These are phyloP conservation scores for Tetrastigma voinierianum DNA, from an alignment of 164 flowering plant species.

Conservation along the genomic window DNA sequence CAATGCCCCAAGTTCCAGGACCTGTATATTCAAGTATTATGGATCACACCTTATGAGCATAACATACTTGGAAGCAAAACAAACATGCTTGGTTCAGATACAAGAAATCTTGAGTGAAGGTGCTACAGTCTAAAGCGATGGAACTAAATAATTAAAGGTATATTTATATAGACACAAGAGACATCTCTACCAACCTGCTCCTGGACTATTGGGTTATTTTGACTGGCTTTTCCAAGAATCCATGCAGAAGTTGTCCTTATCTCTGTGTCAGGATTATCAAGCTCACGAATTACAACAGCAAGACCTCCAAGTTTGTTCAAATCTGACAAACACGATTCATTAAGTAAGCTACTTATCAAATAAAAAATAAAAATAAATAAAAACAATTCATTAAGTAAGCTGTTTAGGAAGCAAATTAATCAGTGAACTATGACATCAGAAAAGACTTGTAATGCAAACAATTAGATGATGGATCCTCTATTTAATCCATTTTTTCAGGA, in stretches of 20 bases:
- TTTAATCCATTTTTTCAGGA: background rate
- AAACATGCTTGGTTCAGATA: background rate
- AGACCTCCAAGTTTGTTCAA: slow-evolving; percentile 85
- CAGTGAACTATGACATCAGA: too few relatives aligned
- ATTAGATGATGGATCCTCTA: background rate
- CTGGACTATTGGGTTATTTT: slow-evolving; percentile 85
- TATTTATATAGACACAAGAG: background rate
- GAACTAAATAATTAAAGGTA: background rate
- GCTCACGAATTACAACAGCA: slow-evolving; percentile 50
- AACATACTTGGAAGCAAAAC: background rate
- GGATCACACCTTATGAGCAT: slow-evolving; percentile 6
- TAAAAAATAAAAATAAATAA: background rate
- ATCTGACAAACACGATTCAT: slow-evolving; percentile 41
- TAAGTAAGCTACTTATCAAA: background rate
- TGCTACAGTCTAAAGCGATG: too few relatives aligned
- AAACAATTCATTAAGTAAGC: background rate
- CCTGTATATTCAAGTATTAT: slow-evolving; percentile 34
- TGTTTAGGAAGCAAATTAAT: slow-evolving; percentile 3
- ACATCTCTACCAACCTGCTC: slow-evolving; percentile 47
- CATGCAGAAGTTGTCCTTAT: slow-evolving; percentile 74
- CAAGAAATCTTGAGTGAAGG: background rate
- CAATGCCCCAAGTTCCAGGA: slow-evolving; percentile 68
- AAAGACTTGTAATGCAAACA: background rate
- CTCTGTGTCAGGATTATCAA: slow-evolving; percentile 52
- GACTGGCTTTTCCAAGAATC: slow-evolving; percentile 90